Evolutionary conservation across 2,329 filamentous ascomycete genomes (phyloP), one percentile per base, ranked within the genome.

Genomic region (Ampelomyces quisqualis): DNA sequence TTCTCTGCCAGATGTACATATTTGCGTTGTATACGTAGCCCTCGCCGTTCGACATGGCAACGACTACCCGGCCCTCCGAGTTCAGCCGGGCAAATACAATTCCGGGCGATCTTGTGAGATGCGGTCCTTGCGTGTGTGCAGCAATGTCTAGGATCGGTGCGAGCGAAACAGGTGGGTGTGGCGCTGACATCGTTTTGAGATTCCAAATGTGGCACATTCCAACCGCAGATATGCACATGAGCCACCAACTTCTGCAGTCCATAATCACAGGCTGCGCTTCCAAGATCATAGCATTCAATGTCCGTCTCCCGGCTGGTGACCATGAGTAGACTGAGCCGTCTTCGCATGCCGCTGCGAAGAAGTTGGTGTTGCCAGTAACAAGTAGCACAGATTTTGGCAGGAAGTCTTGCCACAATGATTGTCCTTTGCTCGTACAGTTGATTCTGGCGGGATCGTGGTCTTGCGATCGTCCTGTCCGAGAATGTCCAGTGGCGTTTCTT

Each of bases 121-220:
- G 88, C 6, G 82, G 81, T 39, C 86, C 85, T 39, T 96, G 78
- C 0, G 86, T 84, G 44, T 88, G 84, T 27, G 85, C 81, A 20
- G 93, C 91, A 42, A 91, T 81, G 49, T 98, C 93, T 6, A 98
- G 78, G 6, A 95, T 83, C 0, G 93, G 91, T 0, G 84, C 90
- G 0, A 98, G 76, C 9, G 90, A 95, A 10, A 96, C 80, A 0
- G 93, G 91, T 2, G 91, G 90, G 62, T 96, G 90, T 13, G 90
- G 88, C 0, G 90, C 85, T 3, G 84, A 82, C 62, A 94, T 84
- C 0, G 81, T 86, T 53, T 85, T 85, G 44, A 96, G 77, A 64
- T 97, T 91, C 90, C 91, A 98, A 28, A 98, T 88, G 66, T 97
- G 85, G 56, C 85, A 93, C 70, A 91, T 81, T 4, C 93, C 93